These are phyloP conservation scores for Cynanchum wilfordii DNA, from an alignment of 257 asterid genomes.

Conservation along the genomic window DNA sequence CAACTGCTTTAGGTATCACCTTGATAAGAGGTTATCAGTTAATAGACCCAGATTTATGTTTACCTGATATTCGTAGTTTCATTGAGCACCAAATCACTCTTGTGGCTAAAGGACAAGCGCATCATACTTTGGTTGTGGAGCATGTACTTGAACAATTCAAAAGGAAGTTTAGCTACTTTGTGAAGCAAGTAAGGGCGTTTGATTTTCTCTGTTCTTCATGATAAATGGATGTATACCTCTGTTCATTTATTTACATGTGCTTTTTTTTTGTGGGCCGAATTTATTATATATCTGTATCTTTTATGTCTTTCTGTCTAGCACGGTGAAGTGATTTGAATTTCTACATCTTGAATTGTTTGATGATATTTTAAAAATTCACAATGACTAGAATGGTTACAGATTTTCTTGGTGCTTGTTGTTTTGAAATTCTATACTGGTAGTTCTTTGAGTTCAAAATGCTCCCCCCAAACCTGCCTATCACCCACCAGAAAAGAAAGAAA, in stretches of 20 bases:
- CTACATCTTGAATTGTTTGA: neutral
- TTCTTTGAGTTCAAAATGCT: neutral
- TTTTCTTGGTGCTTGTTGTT: neutral
- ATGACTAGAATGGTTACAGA: neutral
- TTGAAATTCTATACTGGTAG: neutral
- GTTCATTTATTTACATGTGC: neutral
- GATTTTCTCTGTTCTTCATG: neutral
- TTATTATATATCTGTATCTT: neutral
- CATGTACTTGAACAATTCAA: constrained; percentile 78
- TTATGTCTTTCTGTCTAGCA: neutral
- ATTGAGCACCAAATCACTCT: constrained; percentile 85
- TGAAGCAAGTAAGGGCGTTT: constrained; percentile 57
- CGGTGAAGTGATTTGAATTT: neutral
- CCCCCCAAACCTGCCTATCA: neutral
- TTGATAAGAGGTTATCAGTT: constrained; percentile 88
- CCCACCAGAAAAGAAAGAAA: too few species aligned
- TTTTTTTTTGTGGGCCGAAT: neutral
- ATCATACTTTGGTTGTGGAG: constrained; percentile 68
- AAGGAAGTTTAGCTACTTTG: constrained; percentile 78
- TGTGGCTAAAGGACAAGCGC: constrained; percentile 95
- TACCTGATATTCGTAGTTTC: constrained; percentile 91
- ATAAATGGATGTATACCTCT: constrained; percentile 1
- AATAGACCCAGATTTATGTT: constrained; percentile 85
- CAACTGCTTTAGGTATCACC: constrained; percentile 88
- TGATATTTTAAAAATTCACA: neutral